phyloP scores from a whole-genome alignment of 345 rosid species.

The Cardiospermum halicacabum region DNA sequence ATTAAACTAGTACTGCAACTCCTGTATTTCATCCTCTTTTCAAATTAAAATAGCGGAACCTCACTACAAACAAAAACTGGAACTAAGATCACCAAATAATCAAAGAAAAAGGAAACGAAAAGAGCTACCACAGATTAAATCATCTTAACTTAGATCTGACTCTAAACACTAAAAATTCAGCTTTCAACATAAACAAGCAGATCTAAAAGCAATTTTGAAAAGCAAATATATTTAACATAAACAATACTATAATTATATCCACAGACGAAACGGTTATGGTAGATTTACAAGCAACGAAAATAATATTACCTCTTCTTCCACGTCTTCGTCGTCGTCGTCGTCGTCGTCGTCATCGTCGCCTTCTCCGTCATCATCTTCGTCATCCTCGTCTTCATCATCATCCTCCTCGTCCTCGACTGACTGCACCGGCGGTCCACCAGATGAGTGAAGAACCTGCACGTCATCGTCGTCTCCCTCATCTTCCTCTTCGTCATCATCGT shows the following conservation, averaged over 20 bases:
- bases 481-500: constrained; percentile 38
- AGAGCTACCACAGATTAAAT: not conserved
- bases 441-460: constrained; percentile 50
- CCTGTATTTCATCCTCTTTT: too few relatives aligned
- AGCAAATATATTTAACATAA: not conserved
- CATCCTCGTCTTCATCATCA: constrained; percentile 49
- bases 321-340: constrained; percentile 35
- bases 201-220: constrained; percentile 22
- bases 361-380: constrained; percentile 38
- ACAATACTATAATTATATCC: not conserved
- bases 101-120: not conserved
- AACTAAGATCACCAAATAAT: too few relatives aligned
- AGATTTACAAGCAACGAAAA: too few relatives aligned
- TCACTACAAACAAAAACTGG: too few relatives aligned
- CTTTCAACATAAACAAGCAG: constrained; percentile 12
- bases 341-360: constrained; percentile 48
- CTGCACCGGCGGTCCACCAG: constrained; percentile 49
- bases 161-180: not conserved
- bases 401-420: constrained; percentile 53
- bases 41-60: too few relatives aligned
- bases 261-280: not conserved
- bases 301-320: constrained; percentile 40
- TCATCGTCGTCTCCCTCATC: constrained; percentile 49
- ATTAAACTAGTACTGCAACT: too few relatives aligned
- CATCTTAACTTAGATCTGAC: constrained; percentile 17